Evolutionary conservation across 1,139 yeast genomes (phyloP).

Genomic region (Geotrichum europaeum): DNA sequence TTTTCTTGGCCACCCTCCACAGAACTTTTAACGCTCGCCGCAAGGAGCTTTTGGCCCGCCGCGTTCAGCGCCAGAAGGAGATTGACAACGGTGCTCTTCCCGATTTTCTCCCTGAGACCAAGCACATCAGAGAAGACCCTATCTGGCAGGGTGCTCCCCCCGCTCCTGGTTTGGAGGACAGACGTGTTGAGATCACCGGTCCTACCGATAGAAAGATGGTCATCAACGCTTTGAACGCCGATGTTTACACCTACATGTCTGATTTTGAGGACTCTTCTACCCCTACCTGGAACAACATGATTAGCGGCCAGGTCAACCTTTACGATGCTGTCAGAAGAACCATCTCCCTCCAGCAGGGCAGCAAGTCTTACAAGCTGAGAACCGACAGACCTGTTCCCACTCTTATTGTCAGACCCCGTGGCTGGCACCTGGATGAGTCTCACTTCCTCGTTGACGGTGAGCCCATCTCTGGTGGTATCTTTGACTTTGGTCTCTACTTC

Average conservation of each 20-base stretch:
- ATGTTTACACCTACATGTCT: conserved; percentile 68
- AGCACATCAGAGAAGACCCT: conserved; percentile 59
- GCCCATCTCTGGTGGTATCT: conserved; percentile 64
- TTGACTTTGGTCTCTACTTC: conserved; percentile 71
- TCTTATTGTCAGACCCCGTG: conserved; percentile 73
- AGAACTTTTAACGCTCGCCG: conserved; percentile 60
- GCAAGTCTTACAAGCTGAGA: conserved; percentile 54
- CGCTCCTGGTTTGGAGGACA: conserved; percentile 66
- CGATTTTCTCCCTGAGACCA: conserved; percentile 65
- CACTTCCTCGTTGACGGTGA: conserved; percentile 68
- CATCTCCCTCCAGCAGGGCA: conserved; percentile 48
- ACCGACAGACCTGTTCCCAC: conserved; percentile 47
- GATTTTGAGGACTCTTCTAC: conserved; percentile 70
- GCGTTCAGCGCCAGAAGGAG: conserved; percentile 52
- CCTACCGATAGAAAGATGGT: conserved; percentile 77
- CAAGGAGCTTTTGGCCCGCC: conserved; percentile 50
- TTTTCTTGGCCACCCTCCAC: conserved; percentile 65
- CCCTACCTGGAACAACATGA: conserved; percentile 82
- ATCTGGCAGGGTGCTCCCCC: conserved; percentile 73
- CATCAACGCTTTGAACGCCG: conserved; percentile 62
- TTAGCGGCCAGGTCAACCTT: conserved; percentile 75
- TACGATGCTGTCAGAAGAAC: conserved; percentile 54
- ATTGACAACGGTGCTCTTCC: conserved; percentile 68
- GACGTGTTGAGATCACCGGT: conserved; percentile 84
- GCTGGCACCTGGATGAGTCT: conserved; percentile 74